A percentile compares a stretch with the other conserved stretches of the same genome.
Conservation (phyloP, 1,284 basidiomycete genomes). For the Phellopilus nigrolimitatus region DNA sequence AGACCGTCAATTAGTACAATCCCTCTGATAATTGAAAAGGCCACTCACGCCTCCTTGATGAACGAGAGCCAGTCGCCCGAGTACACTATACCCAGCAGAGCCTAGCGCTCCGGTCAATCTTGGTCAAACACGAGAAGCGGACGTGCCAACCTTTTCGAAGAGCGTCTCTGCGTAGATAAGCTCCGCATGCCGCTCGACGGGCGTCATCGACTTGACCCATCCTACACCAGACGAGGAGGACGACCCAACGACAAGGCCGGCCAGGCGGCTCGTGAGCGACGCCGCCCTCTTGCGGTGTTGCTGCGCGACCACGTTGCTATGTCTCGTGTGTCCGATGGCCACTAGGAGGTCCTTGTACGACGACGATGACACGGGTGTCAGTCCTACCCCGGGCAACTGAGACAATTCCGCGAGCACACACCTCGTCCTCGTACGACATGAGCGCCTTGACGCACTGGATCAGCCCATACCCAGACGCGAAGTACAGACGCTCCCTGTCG, state of each 20-base stretch:
- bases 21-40: constrained; percentile 15
- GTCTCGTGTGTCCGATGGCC: constrained; percentile 59
- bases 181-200: constrained; percentile 89
- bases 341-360: constrained; percentile 73
- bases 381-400: too few species aligned
- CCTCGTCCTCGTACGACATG: constrained; percentile 79
- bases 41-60: constrained; percentile 84
- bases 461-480: constrained; percentile 78
- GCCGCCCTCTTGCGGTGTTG: constrained; percentile 61
- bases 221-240: constrained; percentile 49
- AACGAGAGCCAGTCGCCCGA: constrained; percentile 91
- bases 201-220: constrained; percentile 77
- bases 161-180: constrained; percentile 87
- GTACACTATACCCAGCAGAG: constrained; percentile 80
- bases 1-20: too few species aligned
- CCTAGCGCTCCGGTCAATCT: too few species aligned
- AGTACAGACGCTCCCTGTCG: constrained; percentile 82
- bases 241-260: constrained; percentile 54
- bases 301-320: constrained; percentile 55
- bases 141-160: constrained; percentile 61
- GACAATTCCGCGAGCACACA: too few species aligned
- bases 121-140: neutral
- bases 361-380: too few species aligned
- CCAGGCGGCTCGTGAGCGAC: constrained; percentile 55
- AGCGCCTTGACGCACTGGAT: constrained; percentile 77